Evolutionary conservation across 2,329 filamentous ascomycete species (phyloP).

Genomic region (Aspergillus sp.): DNA sequence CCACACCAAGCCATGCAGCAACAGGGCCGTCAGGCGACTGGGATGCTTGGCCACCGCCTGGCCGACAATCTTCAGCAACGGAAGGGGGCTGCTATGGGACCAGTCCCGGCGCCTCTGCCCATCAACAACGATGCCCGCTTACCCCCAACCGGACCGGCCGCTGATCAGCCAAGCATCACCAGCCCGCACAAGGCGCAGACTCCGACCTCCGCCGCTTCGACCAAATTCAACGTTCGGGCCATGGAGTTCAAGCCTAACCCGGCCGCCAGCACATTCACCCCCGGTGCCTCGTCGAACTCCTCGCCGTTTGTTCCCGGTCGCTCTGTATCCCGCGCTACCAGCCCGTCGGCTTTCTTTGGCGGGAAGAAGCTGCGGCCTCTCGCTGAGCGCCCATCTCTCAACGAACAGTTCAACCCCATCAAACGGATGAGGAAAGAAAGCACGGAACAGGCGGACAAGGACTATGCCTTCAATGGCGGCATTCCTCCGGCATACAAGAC

Average conservation of each 20-base stretch:
- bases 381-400: constrained; percentile 54
- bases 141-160: constrained; percentile 72
- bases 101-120: constrained; percentile 56
- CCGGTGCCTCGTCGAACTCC: constrained; percentile 63
- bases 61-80: constrained; percentile 54
- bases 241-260: constrained; percentile 84
- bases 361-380: constrained; percentile 68
- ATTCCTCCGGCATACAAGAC: constrained; percentile 83
- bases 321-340: constrained; percentile 48
- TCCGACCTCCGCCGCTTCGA: constrained; percentile 53
- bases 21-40: constrained; percentile 41
- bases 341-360: constrained; percentile 60
- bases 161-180: constrained; percentile 50
- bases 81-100: constrained; percentile 41
- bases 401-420: constrained; percentile 61
- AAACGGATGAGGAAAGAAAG: constrained; percentile 69
- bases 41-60: constrained; percentile 52
- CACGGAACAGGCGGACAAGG: constrained; percentile 53
- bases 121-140: constrained; percentile 66
- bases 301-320: constrained; percentile 57
- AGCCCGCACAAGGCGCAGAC: constrained; percentile 50
- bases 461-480: constrained; percentile 76
- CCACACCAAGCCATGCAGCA: constrained; percentile 47
- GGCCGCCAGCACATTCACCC: constrained; percentile 78
- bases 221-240: constrained; percentile 61